These are phyloP conservation scores for Suillus fuscotomentosus DNA, from an alignment of 768 basidiomycete species.

Conservation along the genomic window DNA sequence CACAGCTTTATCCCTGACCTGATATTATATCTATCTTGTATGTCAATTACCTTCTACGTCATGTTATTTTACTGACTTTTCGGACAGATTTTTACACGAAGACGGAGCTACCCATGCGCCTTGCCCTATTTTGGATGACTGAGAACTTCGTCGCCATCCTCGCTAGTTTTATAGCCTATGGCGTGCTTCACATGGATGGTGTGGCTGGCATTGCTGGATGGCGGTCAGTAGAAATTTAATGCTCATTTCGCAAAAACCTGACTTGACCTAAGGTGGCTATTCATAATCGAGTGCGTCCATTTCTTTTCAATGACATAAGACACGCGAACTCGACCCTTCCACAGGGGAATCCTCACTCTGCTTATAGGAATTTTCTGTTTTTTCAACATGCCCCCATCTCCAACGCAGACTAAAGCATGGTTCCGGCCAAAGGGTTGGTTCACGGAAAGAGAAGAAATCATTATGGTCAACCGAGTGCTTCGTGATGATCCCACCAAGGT, in stretches of 20 bases:
- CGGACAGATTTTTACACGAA: constrained; percentile 51
- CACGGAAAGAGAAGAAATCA: constrained; percentile 57
- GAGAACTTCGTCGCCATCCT: constrained; percentile 45
- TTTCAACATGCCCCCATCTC: constrained; percentile 59
- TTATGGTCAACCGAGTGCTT: constrained; percentile 58
- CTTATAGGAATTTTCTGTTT: constrained; percentile 51
- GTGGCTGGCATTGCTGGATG: constrained; percentile 51
- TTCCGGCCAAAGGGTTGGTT: constrained; percentile 65
- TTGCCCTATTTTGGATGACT: constrained; percentile 57
- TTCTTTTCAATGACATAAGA: constrained; percentile 38
- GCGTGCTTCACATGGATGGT: constrained; percentile 60
- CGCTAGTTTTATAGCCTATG: constrained; percentile 57
- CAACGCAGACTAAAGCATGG: constrained; percentile 57
- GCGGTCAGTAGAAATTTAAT: constrained; percentile 30
- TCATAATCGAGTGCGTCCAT: constrained; percentile 48
- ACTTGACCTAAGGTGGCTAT: constrained; percentile 45
- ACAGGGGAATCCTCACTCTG: constrained; percentile 48
- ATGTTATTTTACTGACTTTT: background rate
- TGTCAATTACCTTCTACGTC: constrained; percentile 13
- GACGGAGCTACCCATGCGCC: constrained; percentile 53
- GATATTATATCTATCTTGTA: constrained; percentile 61
- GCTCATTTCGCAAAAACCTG: background rate
- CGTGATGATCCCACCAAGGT: constrained; percentile 64
- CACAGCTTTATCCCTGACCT: constrained; percentile 55
- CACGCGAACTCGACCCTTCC: constrained; percentile 34